Evolutionary conservation across 192 early-diverging fungal genomes (phyloP).

Genomic region (Rhizophagus sp.): DNA sequence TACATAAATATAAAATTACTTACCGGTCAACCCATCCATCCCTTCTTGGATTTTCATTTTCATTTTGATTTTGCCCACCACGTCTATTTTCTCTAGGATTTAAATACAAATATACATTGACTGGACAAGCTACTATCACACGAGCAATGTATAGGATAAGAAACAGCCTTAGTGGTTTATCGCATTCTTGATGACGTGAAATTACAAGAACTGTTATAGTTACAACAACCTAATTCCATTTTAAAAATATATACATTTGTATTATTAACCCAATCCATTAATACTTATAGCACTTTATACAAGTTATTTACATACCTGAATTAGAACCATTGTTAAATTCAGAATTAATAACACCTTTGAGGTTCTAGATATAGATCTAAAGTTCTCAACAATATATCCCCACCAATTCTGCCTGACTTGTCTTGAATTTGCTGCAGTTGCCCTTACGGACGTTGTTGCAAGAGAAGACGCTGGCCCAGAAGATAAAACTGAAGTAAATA

Average conservation of each 20-base stretch:
- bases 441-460: conserved; percentile 27
- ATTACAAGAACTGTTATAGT: conserved; percentile 18
- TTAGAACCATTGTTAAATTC: conserved; percentile 6
- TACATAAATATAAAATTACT: neutral
- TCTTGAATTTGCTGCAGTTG: conserved; percentile 13
- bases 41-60: conserved; percentile 15
- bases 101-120: conserved; percentile 61
- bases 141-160: conserved; percentile 62
- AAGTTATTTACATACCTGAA: conserved; percentile 22
- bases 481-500: conserved; percentile 21
- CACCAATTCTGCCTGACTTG: conserved; percentile 20
- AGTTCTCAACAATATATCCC: conserved; percentile 15
- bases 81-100: conserved; percentile 50
- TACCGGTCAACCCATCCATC: conserved; percentile 33
- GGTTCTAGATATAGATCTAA: conserved; percentile 29
- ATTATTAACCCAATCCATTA: too few relatives aligned
- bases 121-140: conserved; percentile 59
- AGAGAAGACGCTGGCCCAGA: neutral
- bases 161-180: conserved; percentile 52
- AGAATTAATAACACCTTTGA: conserved; percentile 25
- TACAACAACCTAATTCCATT: conserved; percentile 14
- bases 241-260: neutral
- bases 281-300: neutral
- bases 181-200: neutral
- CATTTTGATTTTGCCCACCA: conserved; percentile 12